A percentile compares a stretch with the other conserved stretches of the same genome.
Evolutionary conservation across 176 grass and related monocot genomes (phyloP).

Genomic region (Hordeum marinum): DNA sequence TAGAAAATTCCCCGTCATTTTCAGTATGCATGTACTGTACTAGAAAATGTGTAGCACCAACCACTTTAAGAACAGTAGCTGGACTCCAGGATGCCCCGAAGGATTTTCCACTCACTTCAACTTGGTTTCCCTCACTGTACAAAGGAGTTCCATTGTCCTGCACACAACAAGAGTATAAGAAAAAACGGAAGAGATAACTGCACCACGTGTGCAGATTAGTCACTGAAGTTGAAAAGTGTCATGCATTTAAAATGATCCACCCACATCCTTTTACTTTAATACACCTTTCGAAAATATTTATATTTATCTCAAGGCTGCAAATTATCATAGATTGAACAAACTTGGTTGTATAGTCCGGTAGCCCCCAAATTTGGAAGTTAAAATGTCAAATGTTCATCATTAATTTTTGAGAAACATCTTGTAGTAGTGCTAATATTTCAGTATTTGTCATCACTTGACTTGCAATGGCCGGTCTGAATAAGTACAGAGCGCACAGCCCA

Average conservation of each 20-base stretch:
- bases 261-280: too few species aligned
- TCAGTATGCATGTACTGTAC: slow-evolving; percentile 14
- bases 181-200: not conserved
- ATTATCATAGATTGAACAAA: too few species aligned
- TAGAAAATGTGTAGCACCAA: slow-evolving; percentile 27
- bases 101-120: slow-evolving; percentile 37
- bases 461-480: not conserved
- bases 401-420: too few species aligned
- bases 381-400: too few species aligned
- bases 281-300: too few species aligned
- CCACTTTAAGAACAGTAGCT: slow-evolving; percentile 40
- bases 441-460: not conserved
- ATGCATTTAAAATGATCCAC: too few species aligned
- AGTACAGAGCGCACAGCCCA: not conserved
- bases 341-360: too few species aligned
- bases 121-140: slow-evolving; percentile 19
- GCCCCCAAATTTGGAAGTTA: too few species aligned
- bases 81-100: slow-evolving; percentile 25
- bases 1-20: slow-evolving; percentile 6
- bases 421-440: too few species aligned
- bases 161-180: not conserved
- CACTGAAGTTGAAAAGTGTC: too few species aligned
- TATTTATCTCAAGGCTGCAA: too few species aligned
- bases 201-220: too few species aligned
- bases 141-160: slow-evolving; percentile 17